Evolutionary conservation across 768 basidiomycete genomes (phyloP), one percentile per base, ranked within the genome.

Genomic region (Leccinum ochraceum): DNA sequence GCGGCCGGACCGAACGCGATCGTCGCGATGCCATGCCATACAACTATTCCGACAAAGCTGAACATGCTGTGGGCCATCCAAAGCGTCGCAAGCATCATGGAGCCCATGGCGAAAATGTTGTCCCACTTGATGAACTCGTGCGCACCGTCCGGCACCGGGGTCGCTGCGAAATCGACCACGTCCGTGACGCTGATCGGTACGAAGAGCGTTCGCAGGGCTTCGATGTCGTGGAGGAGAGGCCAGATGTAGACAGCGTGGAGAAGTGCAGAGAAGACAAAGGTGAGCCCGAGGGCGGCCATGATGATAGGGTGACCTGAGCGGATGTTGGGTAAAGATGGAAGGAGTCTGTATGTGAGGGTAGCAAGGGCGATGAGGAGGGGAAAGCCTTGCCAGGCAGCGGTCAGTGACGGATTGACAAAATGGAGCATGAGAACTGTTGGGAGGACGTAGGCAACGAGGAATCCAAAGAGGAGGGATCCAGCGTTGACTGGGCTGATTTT

Each of bases 41-140:
- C 59, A 24, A 78, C 30, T 20, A 86, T 69, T 16, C 50, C 52
- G 7, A 77, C 17, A 7, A 77, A 56, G 56, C 80, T 74, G 54
- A 65, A 65, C 9, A 65, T 4, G 53, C 66, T 75, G 10, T 69
- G 66, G 17, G 77, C 75, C 66, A 83, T 81, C 83, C 83, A 86
- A 7, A 85, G 69, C 9, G 80, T 77, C 10, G 75, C 79, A 8
- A 85, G 59, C n/a, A 79, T 67, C 1, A 75, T 71, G 3, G 83
- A 77, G 16, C 66, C 61, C 37, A 77, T 70, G 1, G 75, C 76
- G 24, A 85, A 74, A 24, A 73, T 60, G 16, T 75, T 49, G 61
- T 86, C 84, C 83, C 83, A 86, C 64, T 84, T 80, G 44, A 85
- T 71, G 48, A 86, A 75, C 56, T 81, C 54, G 75, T 67, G 61